phyloP scores from a whole-genome alignment of 179 eudicot genomes.

The Drosera spatulata region DNA sequence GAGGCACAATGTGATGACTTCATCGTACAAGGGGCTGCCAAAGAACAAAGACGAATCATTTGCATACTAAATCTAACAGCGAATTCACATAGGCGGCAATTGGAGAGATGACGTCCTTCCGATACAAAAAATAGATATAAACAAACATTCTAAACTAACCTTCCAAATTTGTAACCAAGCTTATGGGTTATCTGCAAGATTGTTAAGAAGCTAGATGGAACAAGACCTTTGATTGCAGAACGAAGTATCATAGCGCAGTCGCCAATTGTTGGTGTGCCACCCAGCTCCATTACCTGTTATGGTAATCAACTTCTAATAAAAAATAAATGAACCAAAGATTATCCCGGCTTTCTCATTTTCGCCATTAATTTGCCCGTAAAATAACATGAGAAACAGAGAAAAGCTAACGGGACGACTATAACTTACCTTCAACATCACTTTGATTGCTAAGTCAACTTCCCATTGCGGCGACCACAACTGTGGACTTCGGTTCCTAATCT shows the following conservation, averaged over 20 bases:
- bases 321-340: not conserved
- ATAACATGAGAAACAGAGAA: too few relatives aligned
- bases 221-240: slow-evolving; percentile 86
- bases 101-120: not conserved
- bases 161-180: slow-evolving; percentile 82
- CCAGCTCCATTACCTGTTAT: slow-evolving; percentile 82
- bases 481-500: slow-evolving; percentile 64
- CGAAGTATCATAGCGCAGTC: slow-evolving; percentile 96
- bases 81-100: not conserved
- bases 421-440: slow-evolving; percentile 81
- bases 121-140: not conserved
- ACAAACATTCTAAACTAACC: slow-evolving; percentile 27
- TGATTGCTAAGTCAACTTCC: slow-evolving; percentile 90
- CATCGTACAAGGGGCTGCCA: slow-evolving; percentile 90
- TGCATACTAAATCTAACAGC: not conserved
- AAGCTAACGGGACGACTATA: not conserved
- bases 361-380: too few relatives aligned
- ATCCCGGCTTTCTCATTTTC: too few relatives aligned
- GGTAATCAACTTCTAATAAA: slow-evolving; percentile 1
- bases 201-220: slow-evolving; percentile 79
- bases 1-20: slow-evolving; percentile 69
- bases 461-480: slow-evolving; percentile 92
- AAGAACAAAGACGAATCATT: not conserved
- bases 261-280: slow-evolving; percentile 90
- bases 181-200: slow-evolving; percentile 75